Conservation (phyloP, 176 grass and related monocot species). For the Zea mays region DNA sequence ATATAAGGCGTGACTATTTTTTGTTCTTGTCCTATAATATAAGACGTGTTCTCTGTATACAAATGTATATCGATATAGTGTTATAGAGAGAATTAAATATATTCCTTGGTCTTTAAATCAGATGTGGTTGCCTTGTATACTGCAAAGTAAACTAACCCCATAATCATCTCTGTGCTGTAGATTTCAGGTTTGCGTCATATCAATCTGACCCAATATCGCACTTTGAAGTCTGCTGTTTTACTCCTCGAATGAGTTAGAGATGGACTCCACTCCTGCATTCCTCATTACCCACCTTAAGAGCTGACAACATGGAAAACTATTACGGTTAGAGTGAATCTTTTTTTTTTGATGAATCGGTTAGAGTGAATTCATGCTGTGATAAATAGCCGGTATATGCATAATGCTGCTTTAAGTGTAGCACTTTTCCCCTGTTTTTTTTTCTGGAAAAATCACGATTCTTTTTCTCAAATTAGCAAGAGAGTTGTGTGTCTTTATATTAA, state of each 20-base stretch:
- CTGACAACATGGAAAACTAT: not conserved
- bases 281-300: not conserved
- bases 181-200: constrained; percentile 11
- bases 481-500: not conserved
- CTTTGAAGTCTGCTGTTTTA: constrained; percentile 12
- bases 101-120: too few species aligned
- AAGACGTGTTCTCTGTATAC: too few species aligned
- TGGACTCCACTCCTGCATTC: not conserved
- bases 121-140: too few species aligned
- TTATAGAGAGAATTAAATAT: too few species aligned
- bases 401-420: not conserved
- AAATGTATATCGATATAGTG: too few species aligned
- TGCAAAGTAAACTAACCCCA: constrained; percentile 23
- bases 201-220: not conserved
- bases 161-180: not conserved
- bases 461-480: not conserved
- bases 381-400: not conserved
- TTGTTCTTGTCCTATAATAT: too few species aligned
- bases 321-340: not conserved
- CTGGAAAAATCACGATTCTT: not conserved
- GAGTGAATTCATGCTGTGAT: not conserved
- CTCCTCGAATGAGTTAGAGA: not conserved
- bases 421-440: not conserved
- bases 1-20: too few species aligned
- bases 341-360: not conserved